Conservation (phyloP, 2,329 filamentous ascomycete genomes). For the Trichocomaceae sp. region DNA sequence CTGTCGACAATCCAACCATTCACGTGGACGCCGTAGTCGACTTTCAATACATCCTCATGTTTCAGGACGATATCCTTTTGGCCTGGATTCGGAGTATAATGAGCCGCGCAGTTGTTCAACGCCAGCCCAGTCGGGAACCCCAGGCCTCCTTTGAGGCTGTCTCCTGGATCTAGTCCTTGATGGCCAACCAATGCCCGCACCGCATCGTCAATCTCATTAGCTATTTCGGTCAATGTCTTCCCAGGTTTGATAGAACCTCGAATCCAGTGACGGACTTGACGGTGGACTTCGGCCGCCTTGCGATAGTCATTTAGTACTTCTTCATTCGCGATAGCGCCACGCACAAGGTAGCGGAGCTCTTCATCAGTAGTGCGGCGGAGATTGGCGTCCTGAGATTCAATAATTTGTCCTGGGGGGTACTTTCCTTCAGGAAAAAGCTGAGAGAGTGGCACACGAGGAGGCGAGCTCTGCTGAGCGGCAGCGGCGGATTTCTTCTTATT, state of each 20-base stretch:
- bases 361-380: slow-evolving; percentile 42
- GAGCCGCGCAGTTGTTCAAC: slow-evolving; percentile 49
- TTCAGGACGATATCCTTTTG: slow-evolving; percentile 64
- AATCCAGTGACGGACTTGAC: slow-evolving; percentile 48
- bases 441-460: slow-evolving; percentile 43
- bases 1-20: slow-evolving; percentile 75
- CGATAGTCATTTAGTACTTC: slow-evolving; percentile 50
- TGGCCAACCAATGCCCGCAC: slow-evolving; percentile 47
- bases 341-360: slow-evolving; percentile 39
- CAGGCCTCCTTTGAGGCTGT: slow-evolving; percentile 46
- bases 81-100: slow-evolving; percentile 53
- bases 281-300: slow-evolving; percentile 51
- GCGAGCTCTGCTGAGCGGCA: slow-evolving; percentile 35
- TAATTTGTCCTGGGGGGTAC: slow-evolving; percentile 44
- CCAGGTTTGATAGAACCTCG: slow-evolving; percentile 47
- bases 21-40: slow-evolving; percentile 76
- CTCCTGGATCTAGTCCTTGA: slow-evolving; percentile 47
- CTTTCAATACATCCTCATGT: slow-evolving; percentile 70
- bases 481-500: slow-evolving; percentile 16
- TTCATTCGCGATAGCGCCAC: slow-evolving; percentile 38
- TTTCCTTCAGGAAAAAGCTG: slow-evolving; percentile 40
- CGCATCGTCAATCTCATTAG: slow-evolving; percentile 49
- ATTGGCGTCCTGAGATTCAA: slow-evolving; percentile 37
- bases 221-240: slow-evolving; percentile 43
- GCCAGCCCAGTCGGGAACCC: slow-evolving; percentile 52